These are phyloP conservation scores for Apiospora kogelbergensis DNA, from an alignment of 2,329 filamentous ascomycete genomes.

Conservation along the genomic window DNA sequence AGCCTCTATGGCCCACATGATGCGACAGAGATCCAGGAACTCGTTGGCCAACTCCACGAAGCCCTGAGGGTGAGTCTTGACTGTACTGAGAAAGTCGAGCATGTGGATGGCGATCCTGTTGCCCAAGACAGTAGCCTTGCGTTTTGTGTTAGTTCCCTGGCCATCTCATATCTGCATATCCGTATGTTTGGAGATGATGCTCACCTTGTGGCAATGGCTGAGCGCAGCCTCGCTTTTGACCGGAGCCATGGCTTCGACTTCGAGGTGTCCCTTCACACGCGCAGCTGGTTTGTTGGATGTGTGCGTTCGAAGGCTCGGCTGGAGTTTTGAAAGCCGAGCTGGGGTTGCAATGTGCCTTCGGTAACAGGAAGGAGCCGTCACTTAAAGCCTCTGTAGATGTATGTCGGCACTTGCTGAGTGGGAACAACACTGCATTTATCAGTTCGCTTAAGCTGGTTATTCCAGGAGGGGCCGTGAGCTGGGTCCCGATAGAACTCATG, in stretches of 20 bases:
- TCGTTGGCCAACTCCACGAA: constrained; percentile 62
- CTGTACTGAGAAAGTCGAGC: constrained; percentile 61
- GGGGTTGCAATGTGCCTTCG: background rate
- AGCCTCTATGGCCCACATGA: constrained; percentile 67
- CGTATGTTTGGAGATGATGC: background rate
- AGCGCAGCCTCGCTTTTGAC: constrained; percentile 25
- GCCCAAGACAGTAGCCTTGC: constrained; percentile 56
- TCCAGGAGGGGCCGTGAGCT: background rate
- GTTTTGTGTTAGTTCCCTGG: constrained; percentile 19
- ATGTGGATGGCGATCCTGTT: constrained; percentile 65
- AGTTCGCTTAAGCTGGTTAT: background rate
- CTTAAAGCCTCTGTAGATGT: background rate
- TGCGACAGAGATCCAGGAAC: constrained; percentile 66
- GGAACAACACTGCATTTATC: background rate
- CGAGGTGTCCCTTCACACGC: background rate
- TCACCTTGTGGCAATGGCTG: constrained; percentile 33
- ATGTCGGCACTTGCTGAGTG: background rate
- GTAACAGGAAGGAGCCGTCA: background rate
- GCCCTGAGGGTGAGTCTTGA: constrained; percentile 53
- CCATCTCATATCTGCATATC: background rate
- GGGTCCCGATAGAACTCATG: background rate
- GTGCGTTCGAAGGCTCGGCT: background rate
- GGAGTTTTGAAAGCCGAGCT: background rate
- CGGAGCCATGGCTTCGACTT: constrained; percentile 20
- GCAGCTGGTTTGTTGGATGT: background rate